Conservation (phyloP, 192 early-diverging fungal species). For the Phlyctochytrium planicorne region DNA sequence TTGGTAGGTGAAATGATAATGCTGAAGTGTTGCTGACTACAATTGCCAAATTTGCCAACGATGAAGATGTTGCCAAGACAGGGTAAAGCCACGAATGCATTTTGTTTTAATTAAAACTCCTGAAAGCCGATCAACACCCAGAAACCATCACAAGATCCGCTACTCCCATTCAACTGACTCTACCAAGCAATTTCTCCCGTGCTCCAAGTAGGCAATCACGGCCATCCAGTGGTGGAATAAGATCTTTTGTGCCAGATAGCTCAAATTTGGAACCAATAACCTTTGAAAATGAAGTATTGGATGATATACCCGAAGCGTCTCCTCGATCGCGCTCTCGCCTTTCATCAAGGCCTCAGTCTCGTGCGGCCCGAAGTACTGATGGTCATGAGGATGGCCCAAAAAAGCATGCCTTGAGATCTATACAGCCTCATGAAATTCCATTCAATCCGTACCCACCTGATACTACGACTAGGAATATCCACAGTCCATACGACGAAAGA, state of each 20-base stretch:
- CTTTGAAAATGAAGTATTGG: background rate
- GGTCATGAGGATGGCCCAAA: background rate
- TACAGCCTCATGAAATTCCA: background rate
- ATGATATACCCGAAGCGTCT: background rate
- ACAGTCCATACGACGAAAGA: background rate
- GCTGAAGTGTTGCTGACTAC: background rate
- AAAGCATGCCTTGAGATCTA: background rate
- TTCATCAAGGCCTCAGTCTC: background rate
- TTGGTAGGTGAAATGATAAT: no score
- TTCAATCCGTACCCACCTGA: no score
- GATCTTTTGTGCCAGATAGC: background rate
- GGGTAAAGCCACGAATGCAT: background rate
- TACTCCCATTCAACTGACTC: conserved; percentile 1
- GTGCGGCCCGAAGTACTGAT: background rate
- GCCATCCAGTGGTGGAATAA: no score
- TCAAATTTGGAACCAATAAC: background rate
- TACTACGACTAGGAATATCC: background rate
- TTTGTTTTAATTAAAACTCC: background rate
- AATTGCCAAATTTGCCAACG: background rate
- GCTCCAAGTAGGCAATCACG: background rate
- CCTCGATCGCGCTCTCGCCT: background rate
- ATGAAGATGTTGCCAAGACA: background rate
- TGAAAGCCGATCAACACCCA: background rate
- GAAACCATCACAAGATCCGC: background rate
- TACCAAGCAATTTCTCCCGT: background rate